Base-by-base conservation (phyloP, 441 rosid genomes). In the Croton setiger region DNA sequence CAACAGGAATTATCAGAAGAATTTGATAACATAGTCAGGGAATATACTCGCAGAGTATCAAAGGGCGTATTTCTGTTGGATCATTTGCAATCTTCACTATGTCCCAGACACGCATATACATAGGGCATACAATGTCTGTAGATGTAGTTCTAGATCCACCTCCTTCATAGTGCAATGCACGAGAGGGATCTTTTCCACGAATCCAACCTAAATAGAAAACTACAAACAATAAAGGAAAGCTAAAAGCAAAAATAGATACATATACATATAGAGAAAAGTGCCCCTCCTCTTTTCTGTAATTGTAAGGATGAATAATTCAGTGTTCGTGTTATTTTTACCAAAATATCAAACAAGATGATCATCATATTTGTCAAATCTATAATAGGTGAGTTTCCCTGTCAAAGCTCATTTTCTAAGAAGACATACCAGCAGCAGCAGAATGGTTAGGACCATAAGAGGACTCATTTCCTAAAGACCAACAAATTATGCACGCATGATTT, bases 81-180 rank as follows among this genome's bases (percentile, higher is more conserved):
- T 95, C 97, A 18, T 90, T 84, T 66, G 98, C 98, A 75, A 95
- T 92, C 82, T 88, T 87, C 81, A 92, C 88, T 9, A 95, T 92
- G 86, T 95, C 95, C 98, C 96, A 89, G 47, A 95, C 84, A 52
- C 98, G 97, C 99, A 95, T 92, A 75, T 95, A 95, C 99, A 95
- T 95, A 20, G 99, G 99, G 76, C 99, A 95, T 48, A 95, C 81
- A 21, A 95, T 80, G 79, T 95, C 99, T 49, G 99, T 95, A 68
- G 98, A 95, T 31, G 81, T 35, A 56, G 98, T 95, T 79, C 93
- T 87, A 66, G 99, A 87, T 58, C 98, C 98, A 72, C 99, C 99
- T 66, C 98, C 99, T 81, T 95, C 99, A 76, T 95, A 95, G 77
- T 95, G 99, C 66, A 95, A 44, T 56, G 88, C 54, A 57, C 99